Evolutionary conservation across 345 rosid species (phyloP), one percentile per base, ranked within the genome.

Genomic region (Toxicodendron radicans): DNA sequence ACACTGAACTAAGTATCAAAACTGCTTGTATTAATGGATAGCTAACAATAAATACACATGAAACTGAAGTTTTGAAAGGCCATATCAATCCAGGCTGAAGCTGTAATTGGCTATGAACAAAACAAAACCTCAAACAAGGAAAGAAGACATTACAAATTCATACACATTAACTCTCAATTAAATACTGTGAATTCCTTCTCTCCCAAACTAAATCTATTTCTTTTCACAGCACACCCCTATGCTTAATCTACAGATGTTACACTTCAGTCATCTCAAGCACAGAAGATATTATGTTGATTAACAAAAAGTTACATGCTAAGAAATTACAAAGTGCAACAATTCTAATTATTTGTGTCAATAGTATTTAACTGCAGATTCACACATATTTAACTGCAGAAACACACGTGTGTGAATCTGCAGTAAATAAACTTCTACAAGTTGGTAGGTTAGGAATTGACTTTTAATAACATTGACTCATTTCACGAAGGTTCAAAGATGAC

Each of bases 401-500:
- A 35, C 38, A 4, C 38, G 6, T 0, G 38, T 35, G 38, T 58
- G 30, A 23, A 59, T 58, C 56, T n/a, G 54, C 24, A 71, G n/a
- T 11, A 46, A 41, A 71, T 27, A 45, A 60, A 35, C 17, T 51
- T 6, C 6, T 12, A 20, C 20, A 18, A 21, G 51, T 72, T 61
- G 60, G 61, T 49, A 49, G 49, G 51, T 51, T 71, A 49, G 75
- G 75, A 72, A 62, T 62, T 35, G 68, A 72, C 76, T 64, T 62
- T 49, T 3, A 52, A 8, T 38, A 62, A 27, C 2, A 27, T 27
- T 21, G 21, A 63, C 13, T 33, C 35, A 16, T 56, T 1, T 30
- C 1, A 2, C 60, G 62, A 8, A 8, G 30, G 30, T 11, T 56
- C 14, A 33, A 72, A 51, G 14, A 53, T 54, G 66, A 72, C 48